Evolutionary conservation across 371 early-diverging fungal genomes (phyloP).

Genomic region (Lichtheimia ramosa): DNA sequence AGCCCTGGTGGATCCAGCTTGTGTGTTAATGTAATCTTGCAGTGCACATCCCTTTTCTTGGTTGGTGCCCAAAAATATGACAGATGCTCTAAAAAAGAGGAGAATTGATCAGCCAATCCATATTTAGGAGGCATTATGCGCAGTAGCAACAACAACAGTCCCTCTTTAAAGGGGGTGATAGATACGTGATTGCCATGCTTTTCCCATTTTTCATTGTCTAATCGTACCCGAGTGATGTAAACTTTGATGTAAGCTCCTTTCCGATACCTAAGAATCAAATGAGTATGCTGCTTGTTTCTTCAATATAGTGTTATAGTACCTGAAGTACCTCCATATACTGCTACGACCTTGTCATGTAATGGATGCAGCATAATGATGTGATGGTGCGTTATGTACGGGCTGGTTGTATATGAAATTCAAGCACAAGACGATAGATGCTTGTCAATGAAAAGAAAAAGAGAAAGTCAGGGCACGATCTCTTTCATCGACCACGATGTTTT

Average conservation of each 20-base stretch:
- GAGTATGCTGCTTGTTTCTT: not conserved
- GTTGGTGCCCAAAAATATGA: conserved; percentile 32
- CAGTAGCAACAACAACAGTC: too few species aligned
- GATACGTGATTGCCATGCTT: not conserved
- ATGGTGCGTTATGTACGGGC: not conserved
- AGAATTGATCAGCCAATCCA: not conserved
- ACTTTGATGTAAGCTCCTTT: conserved; percentile 14
- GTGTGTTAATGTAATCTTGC: conserved; percentile 8
- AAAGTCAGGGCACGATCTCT: too few species aligned
- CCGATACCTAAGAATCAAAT: conserved; percentile 26
- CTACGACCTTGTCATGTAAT: conserved; percentile 17
- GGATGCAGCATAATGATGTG: conserved; percentile 10
- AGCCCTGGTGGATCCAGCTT: conserved; percentile 13
- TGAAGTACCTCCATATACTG: conserved; percentile 33
- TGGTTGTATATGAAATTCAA: not conserved
- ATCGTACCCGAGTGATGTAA: conserved; percentile 22
- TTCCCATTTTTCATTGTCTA: not conserved
- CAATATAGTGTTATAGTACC: conserved; percentile 10
- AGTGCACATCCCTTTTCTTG: conserved; percentile 22
- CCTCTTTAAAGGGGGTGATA: not conserved
- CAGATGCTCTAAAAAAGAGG: conserved; percentile 16
- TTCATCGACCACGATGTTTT: too few species aligned
- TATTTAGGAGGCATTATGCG: not conserved
- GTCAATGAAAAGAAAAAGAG: too few species aligned
- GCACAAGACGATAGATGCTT: too few species aligned